Percentiles rank a stretch among this genome's conserved stretches.
Evolutionary conservation across 129 eudicot genomes (phyloP).

Genomic region (Sambucus nigra): DNA sequence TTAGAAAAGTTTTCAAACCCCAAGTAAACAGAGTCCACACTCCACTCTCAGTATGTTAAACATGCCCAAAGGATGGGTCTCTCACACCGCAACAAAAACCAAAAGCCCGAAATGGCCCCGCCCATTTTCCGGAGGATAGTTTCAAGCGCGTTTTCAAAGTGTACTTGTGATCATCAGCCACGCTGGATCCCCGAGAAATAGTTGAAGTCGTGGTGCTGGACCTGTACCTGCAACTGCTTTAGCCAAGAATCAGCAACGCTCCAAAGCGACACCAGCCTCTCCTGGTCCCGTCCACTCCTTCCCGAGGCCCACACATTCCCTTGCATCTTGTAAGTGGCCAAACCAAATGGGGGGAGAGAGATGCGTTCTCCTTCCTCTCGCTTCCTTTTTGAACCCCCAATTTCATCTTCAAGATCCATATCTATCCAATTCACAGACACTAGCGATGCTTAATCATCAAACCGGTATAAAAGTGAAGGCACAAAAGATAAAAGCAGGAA

Average conservation of each 20-base stretch:
- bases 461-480: neutral
- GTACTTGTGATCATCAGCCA: too few species aligned
- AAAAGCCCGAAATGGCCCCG: too few species aligned
- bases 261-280: slow-evolving; percentile 47
- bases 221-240: slow-evolving; percentile 66
- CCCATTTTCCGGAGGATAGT: too few species aligned
- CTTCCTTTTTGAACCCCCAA: slow-evolving; percentile 23
- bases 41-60: too few species aligned
- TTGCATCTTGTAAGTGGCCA: slow-evolving; percentile 93
- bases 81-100: too few species aligned
- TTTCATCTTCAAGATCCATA: slow-evolving; percentile 42
- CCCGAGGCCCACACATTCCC: slow-evolving; percentile 64
- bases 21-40: too few species aligned
- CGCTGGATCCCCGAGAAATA: slow-evolving; percentile 54
- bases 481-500: neutral
- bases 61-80: too few species aligned
- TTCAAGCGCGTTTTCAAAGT: too few species aligned
- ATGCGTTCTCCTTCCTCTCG: slow-evolving; percentile 47
- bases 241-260: slow-evolving; percentile 94
- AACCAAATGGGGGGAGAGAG: slow-evolving; percentile 63
- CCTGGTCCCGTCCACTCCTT: slow-evolving; percentile 62
- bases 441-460: neutral
- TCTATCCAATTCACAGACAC: slow-evolving; percentile 27
- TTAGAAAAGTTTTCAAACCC: too few species aligned
- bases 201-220: slow-evolving; percentile 91